Evolutionary conservation across 179 eudicot species (phyloP).

Genomic region (Monotropa hypopitys): DNA sequence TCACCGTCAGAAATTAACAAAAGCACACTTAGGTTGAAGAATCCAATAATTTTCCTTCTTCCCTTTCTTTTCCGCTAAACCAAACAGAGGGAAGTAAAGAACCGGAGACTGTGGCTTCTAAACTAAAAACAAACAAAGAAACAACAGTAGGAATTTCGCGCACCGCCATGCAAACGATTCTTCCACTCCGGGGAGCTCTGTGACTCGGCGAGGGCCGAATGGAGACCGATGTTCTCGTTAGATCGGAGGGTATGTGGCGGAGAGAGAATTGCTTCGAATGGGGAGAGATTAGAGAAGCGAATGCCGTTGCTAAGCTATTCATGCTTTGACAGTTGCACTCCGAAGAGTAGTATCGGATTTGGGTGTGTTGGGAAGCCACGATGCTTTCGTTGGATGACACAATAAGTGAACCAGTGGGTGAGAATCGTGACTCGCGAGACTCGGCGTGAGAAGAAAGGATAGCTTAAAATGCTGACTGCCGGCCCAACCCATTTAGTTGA

Average conservation of each 20-base stretch:
- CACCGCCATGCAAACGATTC: slow-evolving; percentile 43
- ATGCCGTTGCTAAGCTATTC: slow-evolving; percentile 28
- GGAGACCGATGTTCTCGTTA: neutral
- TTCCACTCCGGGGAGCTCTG: slow-evolving; percentile 1
- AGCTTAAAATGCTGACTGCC: no score
- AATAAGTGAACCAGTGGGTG: neutral
- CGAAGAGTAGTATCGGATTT: neutral
- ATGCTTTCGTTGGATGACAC: neutral
- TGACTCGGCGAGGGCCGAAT: slow-evolving; percentile 9
- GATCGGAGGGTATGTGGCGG: neutral
- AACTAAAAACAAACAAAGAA: neutral
- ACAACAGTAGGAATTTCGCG: neutral
- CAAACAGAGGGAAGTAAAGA: no score
- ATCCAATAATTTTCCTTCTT: no score
- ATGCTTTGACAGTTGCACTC: slow-evolving; percentile 1
- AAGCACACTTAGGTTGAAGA: neutral
- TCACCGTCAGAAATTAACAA: neutral
- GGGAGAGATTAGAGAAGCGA: slow-evolving; percentile 12
- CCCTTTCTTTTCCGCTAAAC: no score
- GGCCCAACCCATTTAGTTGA: no score
- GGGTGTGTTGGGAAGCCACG: neutral
- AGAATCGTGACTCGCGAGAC: neutral
- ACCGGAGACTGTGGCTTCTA: neutral
- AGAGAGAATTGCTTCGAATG: neutral
- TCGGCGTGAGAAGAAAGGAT: no score